Base-by-base conservation (phyloP, 768 basidiomycete species). In the Lactarius psammicola region DNA sequence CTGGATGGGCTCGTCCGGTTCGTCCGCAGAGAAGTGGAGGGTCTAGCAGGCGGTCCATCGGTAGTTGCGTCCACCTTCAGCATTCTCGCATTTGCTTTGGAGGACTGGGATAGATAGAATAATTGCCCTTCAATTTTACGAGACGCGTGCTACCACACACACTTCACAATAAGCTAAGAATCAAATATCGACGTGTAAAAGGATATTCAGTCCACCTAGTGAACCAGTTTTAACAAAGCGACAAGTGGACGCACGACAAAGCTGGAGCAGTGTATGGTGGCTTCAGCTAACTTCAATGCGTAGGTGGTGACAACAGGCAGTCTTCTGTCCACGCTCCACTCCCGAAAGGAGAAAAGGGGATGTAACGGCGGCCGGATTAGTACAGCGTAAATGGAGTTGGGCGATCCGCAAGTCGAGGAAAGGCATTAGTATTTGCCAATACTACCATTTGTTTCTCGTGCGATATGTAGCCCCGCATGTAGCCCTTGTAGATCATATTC, bases 371-470 rank as follows among this genome's bases (percentile, higher is more conserved):
- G 42, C n/a, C 33, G 23, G 55, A 59, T 65, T 72, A 75, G 55
- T 75, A 59, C 60, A 74, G 56, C 23, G 74, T 70, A 67, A 75
- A 87, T 1, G 89, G 87, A 7, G 81, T 75, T 40, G 80, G 80
- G 38, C 87, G 78, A 67, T 91, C 89, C 31, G 80, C 84, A 18
- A 92, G 75, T 66, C 82, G 81, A 3, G 95, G 94, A 74, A 97
- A 98, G 8, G 94, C 84, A 72, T 89, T 90, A 28, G 80, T 82
- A 68, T 85, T 84, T 1, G 92, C 87, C 54, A 98, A 75, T 6
- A 99, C 97, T 5, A 98, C 93, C 85, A 90, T 93, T 78, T 92
- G 90, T 76, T 91, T 92, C 73, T 92, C 92, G 72, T 99, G 97
- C 58, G 94, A 94, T 71, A 99, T 95, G 76, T 98, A 99, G 10